These are phyloP conservation scores for Lactarius indigo DNA, from an alignment of 768 basidiomycete species.

Conservation along the genomic window DNA sequence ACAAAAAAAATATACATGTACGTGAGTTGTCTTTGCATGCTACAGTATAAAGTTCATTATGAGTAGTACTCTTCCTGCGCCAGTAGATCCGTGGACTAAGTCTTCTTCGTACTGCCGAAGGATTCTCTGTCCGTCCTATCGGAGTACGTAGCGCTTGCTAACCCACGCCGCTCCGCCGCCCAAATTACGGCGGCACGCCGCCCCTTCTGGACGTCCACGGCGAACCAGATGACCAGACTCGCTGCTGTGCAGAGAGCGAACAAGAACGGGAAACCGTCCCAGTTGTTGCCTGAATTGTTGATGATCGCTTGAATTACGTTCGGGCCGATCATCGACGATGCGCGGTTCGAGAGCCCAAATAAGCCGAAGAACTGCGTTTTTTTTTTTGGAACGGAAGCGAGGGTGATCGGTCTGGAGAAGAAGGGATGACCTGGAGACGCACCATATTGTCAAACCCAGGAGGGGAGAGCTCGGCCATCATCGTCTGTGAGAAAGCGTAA, in stretches of 20 bases:
- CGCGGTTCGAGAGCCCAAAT: constrained; percentile 81
- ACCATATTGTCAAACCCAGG: constrained; percentile 84
- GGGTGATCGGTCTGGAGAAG: background rate
- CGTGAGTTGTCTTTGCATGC: no score
- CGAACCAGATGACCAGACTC: constrained; percentile 75
- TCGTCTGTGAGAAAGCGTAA: constrained; percentile 81
- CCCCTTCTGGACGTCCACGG: constrained; percentile 38
- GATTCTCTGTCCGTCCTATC: background rate
- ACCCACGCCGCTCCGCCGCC: constrained; percentile 31
- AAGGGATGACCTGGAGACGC: constrained; percentile 7
- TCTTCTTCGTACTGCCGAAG: background rate
- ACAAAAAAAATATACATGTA: no score
- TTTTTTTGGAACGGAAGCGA: background rate
- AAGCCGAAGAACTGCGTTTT: constrained; percentile 72
- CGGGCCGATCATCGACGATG: constrained; percentile 84
- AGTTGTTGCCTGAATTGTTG: constrained; percentile 64
- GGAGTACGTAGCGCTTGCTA: background rate
- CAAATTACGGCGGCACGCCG: constrained; percentile 39
- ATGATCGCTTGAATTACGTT: constrained; percentile 86
- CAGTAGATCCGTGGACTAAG: background rate
- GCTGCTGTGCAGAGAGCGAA: constrained; percentile 67
- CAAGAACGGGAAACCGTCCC: constrained; percentile 83
- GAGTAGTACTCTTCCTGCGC: background rate
- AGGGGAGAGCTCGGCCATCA: constrained; percentile 87
- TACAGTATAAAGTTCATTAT: background rate